phyloP scores from a whole-genome alignment of 768 basidiomycete species.

The Russula brevipes region DNA sequence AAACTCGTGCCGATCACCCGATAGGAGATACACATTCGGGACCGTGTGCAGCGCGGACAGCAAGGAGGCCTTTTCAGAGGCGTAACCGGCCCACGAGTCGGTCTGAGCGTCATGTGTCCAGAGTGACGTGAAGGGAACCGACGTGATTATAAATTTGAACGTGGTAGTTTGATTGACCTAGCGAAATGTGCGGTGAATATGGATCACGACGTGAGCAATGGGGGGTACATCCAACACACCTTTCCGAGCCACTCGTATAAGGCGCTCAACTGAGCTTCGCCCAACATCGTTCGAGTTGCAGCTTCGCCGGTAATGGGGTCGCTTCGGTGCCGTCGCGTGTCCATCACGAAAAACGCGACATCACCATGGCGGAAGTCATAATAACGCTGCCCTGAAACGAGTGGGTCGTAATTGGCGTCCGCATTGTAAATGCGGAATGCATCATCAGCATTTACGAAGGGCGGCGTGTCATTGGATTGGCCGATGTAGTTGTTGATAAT shows the following conservation, averaged over 20 bases:
- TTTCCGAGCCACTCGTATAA: conserved; percentile 58
- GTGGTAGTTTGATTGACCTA: conserved; percentile 64
- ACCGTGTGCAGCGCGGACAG: conserved; percentile 56
- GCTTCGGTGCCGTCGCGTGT: conserved; percentile 59
- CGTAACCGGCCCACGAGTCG: conserved; percentile 70
- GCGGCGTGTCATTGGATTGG: conserved; percentile 46
- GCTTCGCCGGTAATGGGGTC: conserved; percentile 36
- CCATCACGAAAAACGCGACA: conserved; percentile 71
- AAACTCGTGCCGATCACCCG: conserved; percentile 77
- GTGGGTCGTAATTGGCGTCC: conserved; percentile 55
- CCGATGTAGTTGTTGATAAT: conserved; percentile 67
- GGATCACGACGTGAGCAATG: background rate
- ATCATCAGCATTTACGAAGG: conserved; percentile 52
- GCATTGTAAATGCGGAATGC: conserved; percentile 63
- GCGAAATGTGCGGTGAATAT: background rate
- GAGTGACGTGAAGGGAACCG: conserved; percentile 69
- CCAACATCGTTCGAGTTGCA: conserved; percentile 58
- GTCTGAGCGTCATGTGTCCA: conserved; percentile 57
- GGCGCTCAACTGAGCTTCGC: conserved; percentile 54
- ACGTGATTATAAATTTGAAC: conserved; percentile 73
- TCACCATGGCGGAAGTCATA: conserved; percentile 64
- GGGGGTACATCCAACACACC: conserved; percentile 31
- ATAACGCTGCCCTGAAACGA: conserved; percentile 43
- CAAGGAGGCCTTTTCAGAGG: conserved; percentile 52
- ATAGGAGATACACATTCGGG: conserved; percentile 64